Base-by-base conservation (phyloP, 257 asterid genomes). In the Striga asiatica region DNA sequence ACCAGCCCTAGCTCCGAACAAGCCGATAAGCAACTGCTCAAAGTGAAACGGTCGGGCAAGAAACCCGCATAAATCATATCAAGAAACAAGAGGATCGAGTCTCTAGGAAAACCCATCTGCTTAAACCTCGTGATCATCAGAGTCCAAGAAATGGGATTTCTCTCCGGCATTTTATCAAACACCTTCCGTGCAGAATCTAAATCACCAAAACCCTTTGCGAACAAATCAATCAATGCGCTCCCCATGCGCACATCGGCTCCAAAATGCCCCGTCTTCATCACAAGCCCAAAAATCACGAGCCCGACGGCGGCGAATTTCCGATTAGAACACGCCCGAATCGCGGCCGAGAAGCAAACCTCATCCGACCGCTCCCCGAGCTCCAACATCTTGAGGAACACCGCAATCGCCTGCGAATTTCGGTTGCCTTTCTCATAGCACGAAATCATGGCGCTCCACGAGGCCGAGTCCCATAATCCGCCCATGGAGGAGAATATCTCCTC, bases 371-470 rank as follows among this genome's bases (percentile, higher is more conserved):
- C 87, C 42, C 94, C 95, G 27, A 41, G 62, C 56, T 77, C 78
- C 54, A 91, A 55, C 97, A 91, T 78, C 8, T 76, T 81, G 34
- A 75, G 27, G 67, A 89, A 89, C 39, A 75, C 53, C 27, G 19
- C 42, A 50, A 89, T 42, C 13, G 94, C 89, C 42, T 79, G 71
- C 47, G 42, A n/a, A 47, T 74, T 68, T 70, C 72, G 65, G 8
- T 75, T 74, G 22, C 68, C 67, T 42, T 65, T 81, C 14, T 83
- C 88, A 57, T 74, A 91, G 41, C 95, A 82, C 3, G 96, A 87
- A 41, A 91, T 87, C 85, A 91, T 87, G 5, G 92, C 95, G 34
- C 96, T 84, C 95, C 94, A 91, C 3, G 96, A 84, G 24, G 87
- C 94, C 73, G 87, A 23, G 56, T 91, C 96, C 71, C 78, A 71